phyloP scores from a whole-genome alignment of 306 rosid genomes.

The Alnus rubra region DNA sequence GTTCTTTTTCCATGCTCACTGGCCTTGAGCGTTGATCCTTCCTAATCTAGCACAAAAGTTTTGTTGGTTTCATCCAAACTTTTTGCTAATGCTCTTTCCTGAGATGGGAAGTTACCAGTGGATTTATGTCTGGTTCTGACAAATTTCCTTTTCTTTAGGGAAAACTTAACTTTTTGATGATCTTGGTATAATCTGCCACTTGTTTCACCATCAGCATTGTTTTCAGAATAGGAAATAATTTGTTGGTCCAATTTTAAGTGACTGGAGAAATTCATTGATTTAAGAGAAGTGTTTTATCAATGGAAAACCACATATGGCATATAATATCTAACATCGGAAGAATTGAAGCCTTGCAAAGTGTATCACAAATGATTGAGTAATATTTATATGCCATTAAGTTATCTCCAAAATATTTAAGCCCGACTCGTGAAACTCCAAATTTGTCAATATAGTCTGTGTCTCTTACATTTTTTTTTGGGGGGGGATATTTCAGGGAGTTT shows the following conservation, averaged over 20 bases:
- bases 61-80: neutral
- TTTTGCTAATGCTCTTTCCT: neutral
- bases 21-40: neutral
- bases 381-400: neutral
- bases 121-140: neutral
- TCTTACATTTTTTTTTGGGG: neutral
- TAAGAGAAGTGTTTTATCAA: neutral
- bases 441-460: neutral
- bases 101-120: neutral
- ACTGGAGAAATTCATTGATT: neutral
- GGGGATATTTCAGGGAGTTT: constrained; percentile 65
- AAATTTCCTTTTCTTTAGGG: neutral
- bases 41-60: neutral
- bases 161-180: neutral
- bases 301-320: neutral
- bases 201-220: neutral
- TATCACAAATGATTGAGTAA: constrained; percentile 1
- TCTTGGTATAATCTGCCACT: neutral
- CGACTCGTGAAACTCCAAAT: neutral
- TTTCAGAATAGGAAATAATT: neutral
- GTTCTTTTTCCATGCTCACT: neutral
- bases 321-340: neutral
- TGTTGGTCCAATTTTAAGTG: neutral
- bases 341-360: constrained; percentile 7
- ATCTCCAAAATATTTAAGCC: neutral